phyloP scores from a whole-genome alignment of 768 basidiomycete species.

The Sporobolomyces roseus region DNA sequence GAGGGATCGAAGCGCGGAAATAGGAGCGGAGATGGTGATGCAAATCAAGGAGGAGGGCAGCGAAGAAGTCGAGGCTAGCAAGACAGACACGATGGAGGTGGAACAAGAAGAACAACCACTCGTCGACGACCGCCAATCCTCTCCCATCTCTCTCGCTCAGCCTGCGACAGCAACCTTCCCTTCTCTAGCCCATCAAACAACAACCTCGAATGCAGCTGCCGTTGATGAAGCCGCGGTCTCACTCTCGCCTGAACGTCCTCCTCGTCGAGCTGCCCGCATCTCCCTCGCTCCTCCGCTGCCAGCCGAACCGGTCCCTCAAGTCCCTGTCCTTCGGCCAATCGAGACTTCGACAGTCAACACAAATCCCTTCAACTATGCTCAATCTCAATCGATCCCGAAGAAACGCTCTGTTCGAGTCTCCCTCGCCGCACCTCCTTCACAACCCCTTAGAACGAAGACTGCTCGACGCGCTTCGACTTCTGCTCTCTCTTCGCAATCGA shows the following conservation, averaged over 20 bases:
- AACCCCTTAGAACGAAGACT: background rate
- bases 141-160: no score
- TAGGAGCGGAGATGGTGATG: background rate
- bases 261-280: no score
- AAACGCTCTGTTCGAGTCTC: conserved; percentile 10
- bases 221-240: no score
- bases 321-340: background rate
- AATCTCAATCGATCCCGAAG: background rate
- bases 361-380: background rate
- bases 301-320: no score
- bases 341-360: background rate
- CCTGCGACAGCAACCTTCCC: no score
- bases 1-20: background rate
- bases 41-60: background rate
- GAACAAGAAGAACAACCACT: background rate
- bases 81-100: background rate
- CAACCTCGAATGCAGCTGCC: no score
- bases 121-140: no score
- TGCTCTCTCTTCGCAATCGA: background rate
- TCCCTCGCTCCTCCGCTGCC: no score
- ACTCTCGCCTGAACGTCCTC: no score
- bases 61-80: background rate
- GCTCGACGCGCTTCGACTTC: conserved; percentile 9
- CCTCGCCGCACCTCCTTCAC: conserved; percentile 4
- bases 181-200: no score